These are phyloP conservation scores for Xerophyta viscosa DNA, from an alignment of 106 monocot species.

Conservation along the genomic window DNA sequence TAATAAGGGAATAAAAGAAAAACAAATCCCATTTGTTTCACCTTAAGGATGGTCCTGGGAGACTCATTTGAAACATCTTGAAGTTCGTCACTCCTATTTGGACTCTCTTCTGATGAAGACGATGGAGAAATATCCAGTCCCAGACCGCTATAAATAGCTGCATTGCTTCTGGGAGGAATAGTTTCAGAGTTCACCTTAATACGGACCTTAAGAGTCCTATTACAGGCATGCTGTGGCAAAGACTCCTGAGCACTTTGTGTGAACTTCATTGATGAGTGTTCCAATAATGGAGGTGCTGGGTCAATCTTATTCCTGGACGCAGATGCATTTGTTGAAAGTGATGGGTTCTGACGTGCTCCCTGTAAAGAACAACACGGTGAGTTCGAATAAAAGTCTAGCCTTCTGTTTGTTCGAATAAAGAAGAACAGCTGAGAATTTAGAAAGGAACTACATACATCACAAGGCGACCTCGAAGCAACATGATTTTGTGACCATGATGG, in stretches of 20 bases:
- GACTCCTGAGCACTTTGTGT: conserved; percentile 6
- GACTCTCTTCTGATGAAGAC: conserved; percentile 23
- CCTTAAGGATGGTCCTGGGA: conserved; percentile 23
- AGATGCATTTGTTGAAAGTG: conserved; percentile 27
- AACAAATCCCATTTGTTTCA: background rate
- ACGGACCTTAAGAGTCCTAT: conserved; percentile 25
- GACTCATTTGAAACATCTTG: conserved; percentile 13
- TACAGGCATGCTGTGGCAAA: conserved; percentile 10
- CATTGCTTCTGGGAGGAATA: conserved; percentile 14
- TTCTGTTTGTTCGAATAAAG: conserved; percentile 38
- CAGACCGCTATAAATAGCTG: conserved; percentile 40
- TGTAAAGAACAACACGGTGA: conserved; percentile 9
- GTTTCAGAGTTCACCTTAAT: conserved; percentile 25
- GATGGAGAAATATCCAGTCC: conserved; percentile 39
- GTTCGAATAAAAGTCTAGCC: background rate
- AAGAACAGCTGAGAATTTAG: too few species aligned
- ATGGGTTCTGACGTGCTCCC: conserved; percentile 27
- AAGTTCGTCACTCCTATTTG: conserved; percentile 9
- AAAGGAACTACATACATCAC: too few species aligned
- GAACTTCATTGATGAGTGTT: conserved; percentile 18
- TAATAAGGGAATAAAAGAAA: background rate
- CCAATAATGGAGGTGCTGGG: conserved; percentile 7
- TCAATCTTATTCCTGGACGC: conserved; percentile 17
- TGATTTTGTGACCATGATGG: conserved; percentile 25
- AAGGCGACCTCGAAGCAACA: conserved; percentile 36